Evolutionary conservation across 129 eudicot genomes (phyloP).

Genomic region (Chrysanthemum makinoi): DNA sequence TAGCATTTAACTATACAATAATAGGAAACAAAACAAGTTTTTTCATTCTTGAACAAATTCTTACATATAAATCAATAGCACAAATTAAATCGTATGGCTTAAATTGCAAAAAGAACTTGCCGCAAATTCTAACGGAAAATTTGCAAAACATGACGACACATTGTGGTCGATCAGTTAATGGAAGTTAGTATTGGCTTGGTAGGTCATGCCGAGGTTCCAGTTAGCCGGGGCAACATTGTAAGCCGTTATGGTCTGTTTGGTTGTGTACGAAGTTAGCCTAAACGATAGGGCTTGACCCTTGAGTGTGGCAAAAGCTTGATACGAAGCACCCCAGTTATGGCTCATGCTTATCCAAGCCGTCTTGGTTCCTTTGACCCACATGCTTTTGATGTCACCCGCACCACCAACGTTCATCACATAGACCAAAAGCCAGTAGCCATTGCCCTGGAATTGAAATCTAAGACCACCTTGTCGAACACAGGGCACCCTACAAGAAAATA

Average conservation of each 20-base stretch:
- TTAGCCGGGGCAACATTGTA: slow-evolving; percentile 78
- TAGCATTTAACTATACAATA: slow-evolving; percentile 1
- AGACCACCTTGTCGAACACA: slow-evolving; percentile 64
- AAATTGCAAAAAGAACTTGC: slow-evolving; percentile 11
- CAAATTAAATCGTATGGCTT: slow-evolving; percentile 6
- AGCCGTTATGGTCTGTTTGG: slow-evolving; percentile 61
- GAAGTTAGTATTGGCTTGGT: slow-evolving; percentile 58
- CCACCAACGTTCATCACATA: slow-evolving; percentile 91
- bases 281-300: slow-evolving; percentile 73
- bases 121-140: slow-evolving; percentile 15
- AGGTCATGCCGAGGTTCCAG: slow-evolving; percentile 73
- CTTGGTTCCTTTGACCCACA: slow-evolving; percentile 92
- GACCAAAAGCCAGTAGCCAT: slow-evolving; percentile 76
- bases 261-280: slow-evolving; percentile 58
- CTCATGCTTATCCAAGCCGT: slow-evolving; percentile 88
- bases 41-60: slow-evolving; percentile 12
- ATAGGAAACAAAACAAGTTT: neutral
- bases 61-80: slow-evolving; percentile 12
- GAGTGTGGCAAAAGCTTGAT: slow-evolving; percentile 72
- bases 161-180: slow-evolving; percentile 27
- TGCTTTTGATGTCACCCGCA: slow-evolving; percentile 61
- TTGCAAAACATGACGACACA: slow-evolving; percentile 6
- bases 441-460: slow-evolving; percentile 61
- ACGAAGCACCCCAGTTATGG: slow-evolving; percentile 96
- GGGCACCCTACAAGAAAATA: slow-evolving; percentile 52